Evolutionary conservation across 2,329 filamentous ascomycete species (phyloP), one percentile per base, ranked within the genome.

Genomic region (Pseudogymnoascus sp.): DNA sequence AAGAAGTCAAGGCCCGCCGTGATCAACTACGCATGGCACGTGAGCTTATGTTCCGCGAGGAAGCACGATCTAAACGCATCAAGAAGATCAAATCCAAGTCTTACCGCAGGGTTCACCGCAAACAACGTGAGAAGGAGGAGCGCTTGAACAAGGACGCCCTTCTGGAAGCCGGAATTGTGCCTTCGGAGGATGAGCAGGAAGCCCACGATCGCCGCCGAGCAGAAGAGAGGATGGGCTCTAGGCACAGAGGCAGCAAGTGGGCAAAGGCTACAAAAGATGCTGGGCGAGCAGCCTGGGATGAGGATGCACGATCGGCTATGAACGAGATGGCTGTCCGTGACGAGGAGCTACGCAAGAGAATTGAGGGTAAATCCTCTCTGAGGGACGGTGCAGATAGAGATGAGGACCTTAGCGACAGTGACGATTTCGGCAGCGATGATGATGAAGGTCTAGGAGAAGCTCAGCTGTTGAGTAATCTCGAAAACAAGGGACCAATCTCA

Each of bases 41-140:
- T 66, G 93, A 97, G 69, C 76, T 96, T 6, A 81, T 93, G 65
- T 96, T 95, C 68, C 83, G 92, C 9, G 93, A 97, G 74, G 88
- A 95, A 70, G 87, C 91, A 43, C 88, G 91, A 61, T 84, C 91
- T 6, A 95, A 92, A 75, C 87, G 94, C 22, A 91, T 99, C 75
- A 96, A 97, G 77, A 97, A 97, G 79, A 99, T 99, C 77, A 99
- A 99, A 80, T 95, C 90, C 72, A 99, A 97, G 74, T 84, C 91
- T 0, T 99, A 96, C 72, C 89, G 93, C 61, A 87, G 92, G 47
- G 88, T 97, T 12, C 93, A 97, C 74, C 86, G 93, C 37, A 96
- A 88, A 71, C 89, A 89, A 70, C 79, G 84, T 12, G 83, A 87
- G 70, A 80, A 79, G 64, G 70, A 81, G 62, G 79, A 82, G 58